Evolutionary conservation across 179 eudicot species (phyloP), one percentile per base, ranked within the genome.

Genomic region (Silene noctiflora): DNA sequence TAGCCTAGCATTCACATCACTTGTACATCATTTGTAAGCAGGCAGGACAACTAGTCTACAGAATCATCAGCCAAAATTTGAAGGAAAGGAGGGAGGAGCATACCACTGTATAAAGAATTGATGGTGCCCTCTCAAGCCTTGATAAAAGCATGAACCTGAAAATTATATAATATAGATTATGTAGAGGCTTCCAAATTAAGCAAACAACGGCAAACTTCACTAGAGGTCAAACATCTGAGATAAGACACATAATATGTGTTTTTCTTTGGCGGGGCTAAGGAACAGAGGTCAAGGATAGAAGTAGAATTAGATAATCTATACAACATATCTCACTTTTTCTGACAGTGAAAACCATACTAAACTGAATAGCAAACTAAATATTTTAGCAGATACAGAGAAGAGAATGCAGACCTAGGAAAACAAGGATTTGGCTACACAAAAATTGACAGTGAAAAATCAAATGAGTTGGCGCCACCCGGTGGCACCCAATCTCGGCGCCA

Each of bases 61-160:
- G 67, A 9, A 53, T 74, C 67, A 63, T 24, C 39, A 75, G 35
- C 2, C 4, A 19, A 56, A 24, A 9, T 24, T 9, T 4, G 5
- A 48, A 22, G 66, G 14, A 62, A 12, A 17, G 46, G 61, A 72
- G 14, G 71, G 12, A 21, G 24, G 59, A 60, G 58, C 60, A 39
- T 86, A 86, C 89, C 89, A 86, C 83, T 31, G 89, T 86, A 68
- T 84, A 86, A 9, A 86, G 87, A 48, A 86, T 66, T 48, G 86
- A 76, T 21, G 84, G 71, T 69, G 80, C 78, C 55, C 39, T 72
- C 51, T 77, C 69, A 55, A 48, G 77, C 78, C 67, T 82, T 3
- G 81, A 76, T 20, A 86, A 22, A 44, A 80, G 65, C 86, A 86
- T 86, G 78, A 84, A 84, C 79, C 89, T 86, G 79, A 51, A 16